These are phyloP conservation scores for Auriscalpium orientale DNA, from an alignment of 768 basidiomycete genomes.

Conservation along the genomic window DNA sequence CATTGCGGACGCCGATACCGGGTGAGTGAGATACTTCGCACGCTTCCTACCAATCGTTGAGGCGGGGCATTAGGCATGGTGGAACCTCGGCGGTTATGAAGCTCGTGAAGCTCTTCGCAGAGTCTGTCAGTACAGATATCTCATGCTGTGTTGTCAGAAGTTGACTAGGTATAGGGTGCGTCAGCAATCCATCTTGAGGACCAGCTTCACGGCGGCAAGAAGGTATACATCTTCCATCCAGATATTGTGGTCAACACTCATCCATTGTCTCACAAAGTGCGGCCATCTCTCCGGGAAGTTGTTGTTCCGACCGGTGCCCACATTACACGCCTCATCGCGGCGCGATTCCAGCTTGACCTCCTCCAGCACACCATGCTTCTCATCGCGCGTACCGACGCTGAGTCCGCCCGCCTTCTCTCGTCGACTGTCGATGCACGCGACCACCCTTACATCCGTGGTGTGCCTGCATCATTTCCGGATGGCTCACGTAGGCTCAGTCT, in stretches of 20 bases:
- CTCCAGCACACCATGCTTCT: constrained; percentile 82
- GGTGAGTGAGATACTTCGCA: constrained; percentile 38
- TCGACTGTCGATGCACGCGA: constrained; percentile 78
- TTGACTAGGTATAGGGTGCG: constrained; percentile 51
- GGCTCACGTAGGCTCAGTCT: constrained; percentile 40
- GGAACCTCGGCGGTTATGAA: constrained; percentile 94
- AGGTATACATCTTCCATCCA: constrained; percentile 33
- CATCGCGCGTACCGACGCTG: constrained; percentile 89
- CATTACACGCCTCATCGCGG: constrained; percentile 73
- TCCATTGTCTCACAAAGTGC: constrained; percentile 35
- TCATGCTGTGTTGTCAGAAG: neutral
- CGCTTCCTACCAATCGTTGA: neutral
- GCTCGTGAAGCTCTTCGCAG: constrained; percentile 89
- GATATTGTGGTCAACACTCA: neutral
- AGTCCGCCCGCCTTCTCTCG: constrained; percentile 77
- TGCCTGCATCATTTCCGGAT: constrained; percentile 33
- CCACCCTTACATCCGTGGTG: constrained; percentile 71
- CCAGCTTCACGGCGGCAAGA: constrained; percentile 91
- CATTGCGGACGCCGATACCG: constrained; percentile 92
- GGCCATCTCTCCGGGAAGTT: constrained; percentile 87
- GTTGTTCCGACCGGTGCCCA: constrained; percentile 88
- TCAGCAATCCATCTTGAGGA: constrained; percentile 91
- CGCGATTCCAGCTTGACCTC: constrained; percentile 88
- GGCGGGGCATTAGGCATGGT: constrained; percentile 55
- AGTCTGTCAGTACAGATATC: constrained; percentile 46